Conservation (phyloP, 2,329 filamentous ascomycete species). For the Hypoxylon sp. region DNA sequence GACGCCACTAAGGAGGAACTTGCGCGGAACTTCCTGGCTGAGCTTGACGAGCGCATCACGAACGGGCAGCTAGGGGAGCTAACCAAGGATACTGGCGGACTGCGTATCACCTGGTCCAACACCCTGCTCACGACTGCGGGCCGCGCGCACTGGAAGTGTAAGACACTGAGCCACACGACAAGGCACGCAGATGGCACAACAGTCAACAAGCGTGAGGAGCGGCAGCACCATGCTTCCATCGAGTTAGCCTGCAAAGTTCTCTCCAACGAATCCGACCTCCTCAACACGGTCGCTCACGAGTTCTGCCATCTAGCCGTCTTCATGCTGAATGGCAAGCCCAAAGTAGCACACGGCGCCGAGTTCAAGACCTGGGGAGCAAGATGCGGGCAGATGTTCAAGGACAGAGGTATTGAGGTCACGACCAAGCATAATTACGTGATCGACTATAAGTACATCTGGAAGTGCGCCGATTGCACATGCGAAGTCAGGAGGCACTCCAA, state of each 20-base stretch:
- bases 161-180: conserved; percentile 61
- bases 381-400: conserved; percentile 69
- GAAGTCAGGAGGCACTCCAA: conserved; percentile 89
- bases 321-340: conserved; percentile 83
- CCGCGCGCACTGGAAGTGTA: conserved; percentile 79
- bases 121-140: conserved; percentile 86
- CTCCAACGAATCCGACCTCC: conserved; percentile 79
- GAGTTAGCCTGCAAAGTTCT: conserved; percentile 93
- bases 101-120: conserved; percentile 81
- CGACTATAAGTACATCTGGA: conserved; percentile 93
- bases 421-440: conserved; percentile 93
- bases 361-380: conserved; percentile 82
- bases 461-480: conserved; percentile 76
- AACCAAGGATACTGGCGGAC: conserved; percentile 75
- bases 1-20: conserved; percentile 72
- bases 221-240: conserved; percentile 80
- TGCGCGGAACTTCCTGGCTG: conserved; percentile 74
- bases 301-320: conserved; percentile 96
- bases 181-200: conserved; percentile 32
- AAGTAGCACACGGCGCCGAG: conserved; percentile 84
- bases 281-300: conserved; percentile 96
- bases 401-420: conserved; percentile 81
- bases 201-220: conserved; percentile 53
- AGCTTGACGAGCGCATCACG: conserved; percentile 78
- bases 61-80: conserved; percentile 71